Percentiles rank a stretch among this genome's conserved stretches.
These are phyloP conservation scores for Pyrenopolyporus hunteri DNA, from an alignment of 495 filamentous ascomycete genomes.

Conservation along the genomic window DNA sequence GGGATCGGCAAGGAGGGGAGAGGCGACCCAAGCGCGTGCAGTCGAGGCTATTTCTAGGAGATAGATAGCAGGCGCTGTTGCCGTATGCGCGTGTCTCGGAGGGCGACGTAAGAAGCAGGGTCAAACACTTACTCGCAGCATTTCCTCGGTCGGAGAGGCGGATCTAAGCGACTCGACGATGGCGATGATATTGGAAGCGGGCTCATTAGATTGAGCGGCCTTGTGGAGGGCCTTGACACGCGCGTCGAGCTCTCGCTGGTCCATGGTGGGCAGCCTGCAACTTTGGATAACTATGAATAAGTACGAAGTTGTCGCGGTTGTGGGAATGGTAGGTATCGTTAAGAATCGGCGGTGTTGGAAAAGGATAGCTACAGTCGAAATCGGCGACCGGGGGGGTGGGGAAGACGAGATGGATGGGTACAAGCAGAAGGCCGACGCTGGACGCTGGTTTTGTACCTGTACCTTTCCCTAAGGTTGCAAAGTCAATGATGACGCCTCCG, in stretches of 20 bases:
- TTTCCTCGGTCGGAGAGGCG: conserved; percentile 84
- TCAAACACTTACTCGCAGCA: conserved; percentile 66
- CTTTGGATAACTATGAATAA: neutral
- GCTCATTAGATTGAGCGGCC: conserved; percentile 70
- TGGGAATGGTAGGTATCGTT: neutral
- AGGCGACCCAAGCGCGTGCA: too few relatives aligned
- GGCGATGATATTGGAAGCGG: conserved; percentile 65
- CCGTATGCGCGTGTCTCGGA: conserved; percentile 1
- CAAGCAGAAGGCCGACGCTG: neutral
- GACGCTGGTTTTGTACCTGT: too few relatives aligned
- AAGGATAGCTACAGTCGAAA: neutral
- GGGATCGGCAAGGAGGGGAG: neutral
- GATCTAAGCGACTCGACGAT: conserved; percentile 79
- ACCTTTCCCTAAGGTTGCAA: too few relatives aligned
- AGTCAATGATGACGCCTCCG: too few relatives aligned
- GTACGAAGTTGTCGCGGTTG: neutral
- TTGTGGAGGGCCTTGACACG: conserved; percentile 77
- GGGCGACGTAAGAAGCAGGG: neutral
- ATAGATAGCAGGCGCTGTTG: neutral
- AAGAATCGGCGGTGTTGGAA: neutral
- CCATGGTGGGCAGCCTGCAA: conserved; percentile 59
- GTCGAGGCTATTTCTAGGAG: too few relatives aligned
- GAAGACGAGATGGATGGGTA: neutral
- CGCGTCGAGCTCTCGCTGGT: conserved; percentile 76
- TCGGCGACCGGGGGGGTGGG: neutral